Percentiles rank a stretch among this genome's conserved stretches.
Evolutionary conservation across 139 green algal genomes (phyloP).

Genomic region (Chlamydomonas incerta): DNA sequence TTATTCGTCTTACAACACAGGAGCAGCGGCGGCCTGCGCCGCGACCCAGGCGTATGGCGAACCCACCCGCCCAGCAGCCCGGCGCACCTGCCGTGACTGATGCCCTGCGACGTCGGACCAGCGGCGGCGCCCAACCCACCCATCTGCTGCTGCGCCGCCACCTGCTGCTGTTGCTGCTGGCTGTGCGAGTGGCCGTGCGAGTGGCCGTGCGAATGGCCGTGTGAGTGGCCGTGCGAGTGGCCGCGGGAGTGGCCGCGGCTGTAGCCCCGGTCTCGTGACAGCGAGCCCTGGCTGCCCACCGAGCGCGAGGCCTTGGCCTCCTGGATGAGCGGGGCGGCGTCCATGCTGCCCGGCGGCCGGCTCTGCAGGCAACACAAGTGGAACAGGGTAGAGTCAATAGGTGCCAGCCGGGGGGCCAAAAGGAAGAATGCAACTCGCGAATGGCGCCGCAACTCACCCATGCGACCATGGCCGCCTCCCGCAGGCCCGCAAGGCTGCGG

Average conservation of each 20-base stretch:
- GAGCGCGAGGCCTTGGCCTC: constrained; percentile 27
- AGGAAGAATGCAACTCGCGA: no score
- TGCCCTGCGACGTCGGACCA: background rate
- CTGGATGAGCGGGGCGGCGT: background rate
- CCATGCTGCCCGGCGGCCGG: background rate
- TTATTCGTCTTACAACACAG: background rate
- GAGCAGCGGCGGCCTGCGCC: no score
- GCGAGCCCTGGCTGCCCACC: constrained; percentile 23
- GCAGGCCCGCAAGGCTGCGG: constrained; percentile 40
- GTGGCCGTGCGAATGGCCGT: constrained; percentile 6
- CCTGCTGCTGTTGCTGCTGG: constrained; percentile 15
- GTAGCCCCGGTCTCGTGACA: background rate
- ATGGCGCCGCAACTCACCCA: background rate
- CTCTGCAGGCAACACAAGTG: background rate
- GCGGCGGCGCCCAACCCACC: no score
- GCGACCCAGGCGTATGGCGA: no score
- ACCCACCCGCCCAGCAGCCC: background rate
- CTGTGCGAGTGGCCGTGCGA: constrained; percentile 10
- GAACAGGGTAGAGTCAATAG: no score
- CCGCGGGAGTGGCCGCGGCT: constrained; percentile 18
- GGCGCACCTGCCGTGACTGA: background rate
- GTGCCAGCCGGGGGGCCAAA: no score
- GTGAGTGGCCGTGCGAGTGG: constrained; percentile 6
- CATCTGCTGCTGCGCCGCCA: background rate
- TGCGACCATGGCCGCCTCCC: constrained; percentile 9